Base-by-base conservation (phyloP, 2,329 filamentous ascomycete species). In the Epichloe hybrida region DNA sequence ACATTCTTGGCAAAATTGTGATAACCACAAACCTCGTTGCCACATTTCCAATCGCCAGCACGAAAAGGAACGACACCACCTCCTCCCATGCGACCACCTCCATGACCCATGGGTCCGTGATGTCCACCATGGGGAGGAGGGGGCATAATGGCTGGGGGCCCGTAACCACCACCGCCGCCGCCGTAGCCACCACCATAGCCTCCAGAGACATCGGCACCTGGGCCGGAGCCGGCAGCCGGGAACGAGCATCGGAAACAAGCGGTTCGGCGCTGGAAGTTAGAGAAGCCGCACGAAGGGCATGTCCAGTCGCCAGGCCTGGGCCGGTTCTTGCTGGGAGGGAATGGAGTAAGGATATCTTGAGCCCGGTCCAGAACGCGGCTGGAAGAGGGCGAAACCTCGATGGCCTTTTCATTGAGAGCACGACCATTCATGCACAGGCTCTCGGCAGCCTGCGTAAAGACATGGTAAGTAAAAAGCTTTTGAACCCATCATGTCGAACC, bases 1-100 rank as follows among this genome's bases (percentile, higher is more conserved):
- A 97, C 91, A 62, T 98, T 98, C 80, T 98, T 98, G 55, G 93
- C 93, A 65, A 98, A 98, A 73, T 98, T 98, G 75, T 98, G 93
- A 69, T 98, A 98, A 52, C 87, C 88, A 66, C 93, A 98, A 38
- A 90, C 89, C 64, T 98, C 93, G 57, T 93, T 93, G 51, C 93
- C 93, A 64, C 93, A 98, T 70, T 96, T 96, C 93, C 93, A 98
- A 65, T 98, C 93, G 63, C 93, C 93, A 50, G 93, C 93, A 63
- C 93, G 86, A 84, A 98, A 98, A 15, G 93, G 93, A 42, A 98
- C 93, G 46, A 89, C 85, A 50, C 86, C 86, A 56, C 86, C 84
- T 55, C 87, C 86, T 55, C 86, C 84, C 75, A 88, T 87, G 58
- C 87, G 83, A 54, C 85, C 78, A 49, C 77, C 78, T 46, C 77